Evolutionary conservation across 805 yeast species (phyloP), one percentile per base, ranked within the genome.

Genomic region (Candida quercuum): DNA sequence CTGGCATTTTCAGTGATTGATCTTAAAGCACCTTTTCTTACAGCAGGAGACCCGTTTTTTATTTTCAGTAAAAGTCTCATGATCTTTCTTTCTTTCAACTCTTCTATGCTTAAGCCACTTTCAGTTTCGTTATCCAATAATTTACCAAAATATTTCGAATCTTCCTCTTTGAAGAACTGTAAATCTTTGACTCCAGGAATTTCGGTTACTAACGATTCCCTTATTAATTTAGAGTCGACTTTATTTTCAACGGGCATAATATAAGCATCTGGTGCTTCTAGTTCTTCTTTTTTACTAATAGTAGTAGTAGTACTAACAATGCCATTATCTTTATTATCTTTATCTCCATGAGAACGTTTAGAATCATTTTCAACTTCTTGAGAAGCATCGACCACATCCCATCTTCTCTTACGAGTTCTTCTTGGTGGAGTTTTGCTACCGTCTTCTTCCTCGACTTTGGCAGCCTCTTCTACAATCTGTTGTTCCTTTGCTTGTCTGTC

Each of bases 31-130:
- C 63, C 60, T 52, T 86, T 89, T 35, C 99, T 70, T 7, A 69
- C 67, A 0, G 67, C 58, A 6, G 85, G 84, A 15, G 78, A 62
- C 3, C 96, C 96, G 57, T 89, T 88, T 52, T 87, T 88, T 29
- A 88, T 69, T 45, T 73, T 75, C 18, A 88, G 59, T 15, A 91
- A 60, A 19, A 86, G 60, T 32, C 71, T 71, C 74, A 84, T 66
- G 17, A 85, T 75, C 35, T 71, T 69, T 8, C 76, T 59, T 46
- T 82, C 88, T 34, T 71, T 71, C 31, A 64, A 59, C 42, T 83
- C 91, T 4, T 72, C 78, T 1, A 61, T 40, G 1, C 78, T 56
- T 18, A 76, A 43, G 2, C 59, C 59, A 1, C 59, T 52, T 19
- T 62, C 59, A 1, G 51, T 43, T 18, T 51, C 56, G 22, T 50